A percentile compares a stretch with the other conserved stretches of the same genome.
Conservation (phyloP, 257 asterid genomes). For the Solanum etuberosum region DNA sequence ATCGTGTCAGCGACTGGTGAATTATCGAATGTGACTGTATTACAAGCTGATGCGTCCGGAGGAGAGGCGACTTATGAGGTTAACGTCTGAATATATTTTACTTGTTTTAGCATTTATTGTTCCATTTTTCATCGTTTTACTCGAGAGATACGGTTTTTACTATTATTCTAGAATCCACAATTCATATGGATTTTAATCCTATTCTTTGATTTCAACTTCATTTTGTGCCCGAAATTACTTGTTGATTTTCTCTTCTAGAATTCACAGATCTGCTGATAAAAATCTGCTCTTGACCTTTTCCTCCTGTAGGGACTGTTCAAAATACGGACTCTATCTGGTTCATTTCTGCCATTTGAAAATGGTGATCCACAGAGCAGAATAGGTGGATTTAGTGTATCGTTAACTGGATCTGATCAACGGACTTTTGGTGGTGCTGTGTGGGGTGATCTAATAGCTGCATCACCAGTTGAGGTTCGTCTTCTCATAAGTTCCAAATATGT, state of each 20-base stretch:
- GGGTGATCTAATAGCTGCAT: slow-evolving; percentile 41
- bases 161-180: neutral
- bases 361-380: slow-evolving; percentile 39
- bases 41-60: neutral
- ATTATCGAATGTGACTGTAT: neutral
- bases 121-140: neutral
- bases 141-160: neutral
- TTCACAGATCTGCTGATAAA: neutral
- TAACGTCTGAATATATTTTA: neutral
- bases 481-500: neutral
- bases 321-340: slow-evolving; percentile 42
- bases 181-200: neutral
- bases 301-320: slow-evolving; percentile 38
- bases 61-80: neutral
- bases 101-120: neutral
- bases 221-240: neutral
- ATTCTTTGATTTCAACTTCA: neutral
- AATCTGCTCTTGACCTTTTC: neutral
- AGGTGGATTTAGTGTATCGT: slow-evolving; percentile 41
- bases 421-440: slow-evolving; percentile 53
- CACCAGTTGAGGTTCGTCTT: slow-evolving; percentile 44
- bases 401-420: slow-evolving; percentile 53
- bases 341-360: slow-evolving; percentile 36
- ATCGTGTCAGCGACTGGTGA: neutral
- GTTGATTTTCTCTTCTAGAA: neutral